phyloP scores from a whole-genome alignment of 768 basidiomycete species.

The Lentinus brumalis region DNA sequence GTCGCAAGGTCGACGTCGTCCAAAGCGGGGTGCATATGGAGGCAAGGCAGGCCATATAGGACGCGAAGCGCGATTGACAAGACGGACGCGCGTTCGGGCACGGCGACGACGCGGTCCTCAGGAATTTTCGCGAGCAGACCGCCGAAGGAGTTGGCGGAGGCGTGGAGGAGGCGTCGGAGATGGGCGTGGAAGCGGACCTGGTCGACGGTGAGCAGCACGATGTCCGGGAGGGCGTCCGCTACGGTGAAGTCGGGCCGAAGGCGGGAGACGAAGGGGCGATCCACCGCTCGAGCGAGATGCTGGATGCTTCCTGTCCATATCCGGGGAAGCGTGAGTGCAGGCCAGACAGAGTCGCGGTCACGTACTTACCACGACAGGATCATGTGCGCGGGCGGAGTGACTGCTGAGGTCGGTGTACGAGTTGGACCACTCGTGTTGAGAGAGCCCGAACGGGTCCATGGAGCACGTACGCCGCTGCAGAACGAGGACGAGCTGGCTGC shows the following conservation, averaged over 20 bases:
- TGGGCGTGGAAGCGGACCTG: slow-evolving; percentile 35
- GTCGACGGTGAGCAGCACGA: slow-evolving; percentile 30
- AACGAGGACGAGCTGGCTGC: too few relatives aligned
- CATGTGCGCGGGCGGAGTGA: too few relatives aligned
- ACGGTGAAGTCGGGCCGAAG: slow-evolving; percentile 15
- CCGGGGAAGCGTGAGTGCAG: too few relatives aligned
- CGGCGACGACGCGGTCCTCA: slow-evolving; percentile 18
- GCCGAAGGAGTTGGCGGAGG: slow-evolving; percentile 31
- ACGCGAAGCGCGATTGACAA: slow-evolving; percentile 35
- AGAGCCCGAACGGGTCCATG: too few relatives aligned
- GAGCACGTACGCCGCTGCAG: too few relatives aligned
- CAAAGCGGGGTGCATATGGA: slow-evolving; percentile 27
- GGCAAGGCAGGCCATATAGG: slow-evolving; percentile 31
- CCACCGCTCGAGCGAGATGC: slow-evolving; percentile 8
- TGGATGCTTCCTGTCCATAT: too few relatives aligned
- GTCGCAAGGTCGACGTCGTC: slow-evolving; percentile 25
- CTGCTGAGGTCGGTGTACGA: too few relatives aligned
- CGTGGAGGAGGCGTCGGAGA: slow-evolving; percentile 15
- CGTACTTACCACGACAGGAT: too few relatives aligned
- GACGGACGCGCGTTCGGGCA: slow-evolving; percentile 29
- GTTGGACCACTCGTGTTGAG: too few relatives aligned
- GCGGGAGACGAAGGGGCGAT: slow-evolving; percentile 1
- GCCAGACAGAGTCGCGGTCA: too few relatives aligned
- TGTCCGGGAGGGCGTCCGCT: slow-evolving; percentile 19
- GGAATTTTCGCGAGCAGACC: slow-evolving; percentile 14